Evolutionary conservation across 2,329 filamentous ascomycete genomes (phyloP), one percentile per base, ranked within the genome.

Genomic region (Beauveria varroae): DNA sequence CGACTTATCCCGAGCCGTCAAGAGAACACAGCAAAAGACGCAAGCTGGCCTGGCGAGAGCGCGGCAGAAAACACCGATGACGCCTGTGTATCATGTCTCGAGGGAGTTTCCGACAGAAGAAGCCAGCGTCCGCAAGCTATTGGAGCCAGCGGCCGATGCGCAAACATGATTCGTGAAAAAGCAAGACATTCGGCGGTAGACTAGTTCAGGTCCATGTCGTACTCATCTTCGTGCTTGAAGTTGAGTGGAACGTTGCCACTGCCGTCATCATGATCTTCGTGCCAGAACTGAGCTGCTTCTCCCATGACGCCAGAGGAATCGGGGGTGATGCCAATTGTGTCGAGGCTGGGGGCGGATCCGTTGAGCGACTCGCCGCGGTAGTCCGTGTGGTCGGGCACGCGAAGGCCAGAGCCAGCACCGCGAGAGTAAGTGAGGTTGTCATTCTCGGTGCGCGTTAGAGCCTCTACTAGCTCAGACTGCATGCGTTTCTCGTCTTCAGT

Each of bases 211-310:
- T 95, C 90, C 90, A 96, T 96, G 70, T 86, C 86, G 70, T 90
- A 96, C 76, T 96, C 93, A 68, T 97, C 93, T 75, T 97, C 93
- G 73, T 96, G 93, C 75, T 96, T 96, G 77, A 97, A 91, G 72
- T 88, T 87, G 70, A 90, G 79, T 7, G 79, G 77, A 26, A 80
- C 81, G 50, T 86, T 83, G 60, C 87, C 87, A 70, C 85, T 90
- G 63, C 82, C 86, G 58, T 89, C 88, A 70, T 88, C 89, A 70
- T 89, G 87, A 64, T 83, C 85, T 49, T 87, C 86, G 59, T 85
- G 84, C 78, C 86, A 89, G 70, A 88, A 86, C 62, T 82, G 80
- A 54, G 75, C 84, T 68, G 75, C 69, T 52, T 82, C 80, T 40
- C 73, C 74, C 57, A 78, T 67, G 44, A 69, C 73, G 7, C 70